Conservation (phyloP, 1,284 basidiomycete species). For the Sporisorium exsertum region DNA sequence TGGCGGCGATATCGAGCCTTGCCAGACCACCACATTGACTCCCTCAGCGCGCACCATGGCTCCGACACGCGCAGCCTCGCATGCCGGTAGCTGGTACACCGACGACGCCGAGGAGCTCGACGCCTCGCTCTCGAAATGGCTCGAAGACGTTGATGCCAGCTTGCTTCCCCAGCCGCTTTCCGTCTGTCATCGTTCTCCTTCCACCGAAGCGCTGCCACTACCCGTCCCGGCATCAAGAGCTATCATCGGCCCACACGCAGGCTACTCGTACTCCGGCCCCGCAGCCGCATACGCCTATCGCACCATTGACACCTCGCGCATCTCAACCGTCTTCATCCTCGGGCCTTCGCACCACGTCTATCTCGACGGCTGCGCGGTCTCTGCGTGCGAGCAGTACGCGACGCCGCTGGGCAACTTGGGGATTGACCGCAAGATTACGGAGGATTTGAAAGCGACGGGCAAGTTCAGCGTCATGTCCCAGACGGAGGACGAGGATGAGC, state of each 20-base stretch:
- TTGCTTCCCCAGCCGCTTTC: conserved; percentile 19
- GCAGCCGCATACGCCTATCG: conserved; percentile 96
- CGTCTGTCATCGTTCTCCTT: conserved; percentile 7
- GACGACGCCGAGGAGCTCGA: conserved; percentile 73
- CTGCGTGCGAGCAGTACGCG: conserved; percentile 79
- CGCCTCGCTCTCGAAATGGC: conserved; percentile 37
- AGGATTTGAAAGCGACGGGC: conserved; percentile 77
- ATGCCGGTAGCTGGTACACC: conserved; percentile 93
- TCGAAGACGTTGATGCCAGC: conserved; percentile 12
- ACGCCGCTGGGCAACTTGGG: conserved; percentile 88
- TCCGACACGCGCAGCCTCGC: conserved; percentile 74
- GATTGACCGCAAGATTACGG: conserved; percentile 79
- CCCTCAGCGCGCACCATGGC: conserved; percentile 16
- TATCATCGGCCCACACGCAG: conserved; percentile 97
- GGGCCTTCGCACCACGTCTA: conserved; percentile 96
- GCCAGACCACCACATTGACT: neutral
- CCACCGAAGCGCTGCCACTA: conserved; percentile 71
- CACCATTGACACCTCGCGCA: conserved; percentile 81
- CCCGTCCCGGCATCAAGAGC: conserved; percentile 86
- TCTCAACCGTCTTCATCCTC: conserved; percentile 90
- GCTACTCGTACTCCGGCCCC: conserved; percentile 92
- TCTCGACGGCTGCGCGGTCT: conserved; percentile 86
- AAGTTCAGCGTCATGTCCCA: conserved; percentile 79
- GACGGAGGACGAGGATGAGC: conserved; percentile 88
- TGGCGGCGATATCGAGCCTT: neutral